These are phyloP conservation scores for Pyrus pyrifolia DNA, from an alignment of 306 rosid species.

Conservation along the genomic window DNA sequence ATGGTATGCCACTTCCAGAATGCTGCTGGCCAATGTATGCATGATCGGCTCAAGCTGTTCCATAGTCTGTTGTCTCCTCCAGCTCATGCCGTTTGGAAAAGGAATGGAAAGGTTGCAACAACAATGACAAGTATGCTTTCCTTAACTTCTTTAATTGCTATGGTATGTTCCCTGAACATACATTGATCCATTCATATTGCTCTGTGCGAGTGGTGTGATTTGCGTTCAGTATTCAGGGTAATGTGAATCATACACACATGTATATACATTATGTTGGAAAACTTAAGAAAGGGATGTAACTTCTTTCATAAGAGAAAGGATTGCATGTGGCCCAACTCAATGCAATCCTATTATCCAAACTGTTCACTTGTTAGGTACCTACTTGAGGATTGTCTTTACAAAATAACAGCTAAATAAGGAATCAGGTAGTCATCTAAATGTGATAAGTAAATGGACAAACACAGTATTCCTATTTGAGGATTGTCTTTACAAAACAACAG, in stretches of 20 bases:
- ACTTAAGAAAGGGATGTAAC: neutral
- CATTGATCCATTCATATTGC: neutral
- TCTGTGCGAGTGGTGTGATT: neutral
- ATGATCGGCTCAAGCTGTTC: constrained; percentile 41
- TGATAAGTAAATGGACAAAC: neutral
- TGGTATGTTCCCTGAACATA: neutral
- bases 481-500: neutral
- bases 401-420: neutral
- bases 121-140: constrained; percentile 37
- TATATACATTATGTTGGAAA: neutral
- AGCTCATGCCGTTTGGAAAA: constrained; percentile 34
- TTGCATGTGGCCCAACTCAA: neutral
- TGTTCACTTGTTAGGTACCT: neutral
- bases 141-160: neutral
- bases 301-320: neutral
- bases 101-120: constrained; percentile 39
- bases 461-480: neutral
- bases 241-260: neutral
- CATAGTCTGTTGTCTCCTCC: constrained; percentile 42
- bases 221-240: neutral
- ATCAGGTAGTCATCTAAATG: neutral
- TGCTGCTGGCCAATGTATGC: constrained; percentile 72
- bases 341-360: neutral
- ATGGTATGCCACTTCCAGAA: constrained; percentile 41
- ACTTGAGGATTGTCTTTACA: neutral